phyloP scores from a whole-genome alignment of 202 grass and related monocot genomes.

The Panicum virgatum region DNA sequence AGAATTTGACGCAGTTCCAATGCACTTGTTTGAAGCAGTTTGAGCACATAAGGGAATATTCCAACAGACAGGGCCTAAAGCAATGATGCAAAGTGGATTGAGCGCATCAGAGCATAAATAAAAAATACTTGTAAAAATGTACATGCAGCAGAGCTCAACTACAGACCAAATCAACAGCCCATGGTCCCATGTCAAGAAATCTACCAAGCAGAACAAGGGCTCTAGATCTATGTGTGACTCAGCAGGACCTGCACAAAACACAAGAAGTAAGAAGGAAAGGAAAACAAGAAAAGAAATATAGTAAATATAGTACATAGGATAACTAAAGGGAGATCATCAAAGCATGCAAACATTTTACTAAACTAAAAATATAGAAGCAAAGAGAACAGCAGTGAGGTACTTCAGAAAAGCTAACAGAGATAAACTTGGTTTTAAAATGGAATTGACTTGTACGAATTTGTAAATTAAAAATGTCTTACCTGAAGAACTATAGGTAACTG shows the following conservation, averaged over 20 bases:
- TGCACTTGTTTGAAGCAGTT: slow-evolving; percentile 93
- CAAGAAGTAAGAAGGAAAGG: slow-evolving; percentile 10
- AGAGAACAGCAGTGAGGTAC: not conserved
- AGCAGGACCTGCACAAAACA: slow-evolving; percentile 77
- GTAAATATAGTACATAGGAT: not conserved
- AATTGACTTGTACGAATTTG: not conserved
- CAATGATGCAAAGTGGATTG: slow-evolving; percentile 10
- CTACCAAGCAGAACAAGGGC: slow-evolving; percentile 96
- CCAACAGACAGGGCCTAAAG: slow-evolving; percentile 89
- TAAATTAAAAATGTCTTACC: slow-evolving; percentile 33
- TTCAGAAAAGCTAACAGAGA: not conserved
- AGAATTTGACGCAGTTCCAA: slow-evolving; percentile 93
- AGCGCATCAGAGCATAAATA: not conserved
- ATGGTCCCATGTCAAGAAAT: slow-evolving; percentile 99
- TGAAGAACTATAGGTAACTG: slow-evolving; percentile 94
- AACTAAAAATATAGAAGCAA: not conserved
- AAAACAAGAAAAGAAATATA: slow-evolving; percentile 26
- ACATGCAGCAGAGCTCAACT: slow-evolving; percentile 10
- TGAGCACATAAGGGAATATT: slow-evolving; percentile 97
- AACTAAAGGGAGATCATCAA: not conserved
- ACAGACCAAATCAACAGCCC: slow-evolving; percentile 96
- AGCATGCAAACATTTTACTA: slow-evolving; percentile 1
- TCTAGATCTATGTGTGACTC: slow-evolving; percentile 95
- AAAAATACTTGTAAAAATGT: not conserved
- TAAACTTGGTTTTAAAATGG: slow-evolving; percentile 11